phyloP scores from a whole-genome alignment of 2,329 filamentous ascomycete genomes.

The Fonsecaea nubica region DNA sequence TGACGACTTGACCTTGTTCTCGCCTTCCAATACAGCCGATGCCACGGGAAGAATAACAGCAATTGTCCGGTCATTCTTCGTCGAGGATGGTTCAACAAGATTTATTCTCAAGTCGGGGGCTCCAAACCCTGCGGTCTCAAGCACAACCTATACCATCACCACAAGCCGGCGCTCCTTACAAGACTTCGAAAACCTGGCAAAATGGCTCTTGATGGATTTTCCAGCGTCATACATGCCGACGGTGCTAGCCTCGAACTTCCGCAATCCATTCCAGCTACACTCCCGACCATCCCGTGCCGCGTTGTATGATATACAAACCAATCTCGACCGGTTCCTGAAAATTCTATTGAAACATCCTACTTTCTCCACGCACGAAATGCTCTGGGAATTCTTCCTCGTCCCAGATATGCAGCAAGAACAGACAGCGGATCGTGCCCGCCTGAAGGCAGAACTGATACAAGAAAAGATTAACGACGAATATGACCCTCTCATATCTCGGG shows the following conservation, averaged over 20 bases:
- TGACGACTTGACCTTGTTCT: conserved; percentile 88
- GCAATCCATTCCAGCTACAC: conserved; percentile 90
- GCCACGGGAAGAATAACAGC: conserved; percentile 84
- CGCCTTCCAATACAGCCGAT: conserved; percentile 58
- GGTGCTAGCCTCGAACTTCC: conserved; percentile 67
- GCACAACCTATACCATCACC: conserved; percentile 84
- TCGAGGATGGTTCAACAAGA: conserved; percentile 92
- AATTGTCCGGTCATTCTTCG: conserved; percentile 93
- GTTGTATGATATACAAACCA: conserved; percentile 83
- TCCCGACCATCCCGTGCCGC: conserved; percentile 88
- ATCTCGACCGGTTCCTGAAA: conserved; percentile 85
- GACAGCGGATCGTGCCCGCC: conserved; percentile 84
- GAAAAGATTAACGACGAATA: conserved; percentile 91
- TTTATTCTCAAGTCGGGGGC: conserved; percentile 94
- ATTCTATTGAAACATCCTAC: conserved; percentile 87
- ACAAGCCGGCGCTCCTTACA: conserved; percentile 85
- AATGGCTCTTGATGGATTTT: conserved; percentile 83
- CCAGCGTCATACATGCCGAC: conserved; percentile 93
- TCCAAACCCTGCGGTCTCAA: conserved; percentile 66
- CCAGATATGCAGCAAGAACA: conserved; percentile 89
- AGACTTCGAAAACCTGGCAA: conserved; percentile 90
- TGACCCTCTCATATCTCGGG: conserved; percentile 67
- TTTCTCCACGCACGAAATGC: conserved; percentile 92
- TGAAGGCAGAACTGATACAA: conserved; percentile 80
- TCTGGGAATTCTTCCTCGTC: conserved; percentile 99